phyloP scores from a whole-genome alignment of 805 yeast genomes.

The Candida palmyrensis region DNA sequence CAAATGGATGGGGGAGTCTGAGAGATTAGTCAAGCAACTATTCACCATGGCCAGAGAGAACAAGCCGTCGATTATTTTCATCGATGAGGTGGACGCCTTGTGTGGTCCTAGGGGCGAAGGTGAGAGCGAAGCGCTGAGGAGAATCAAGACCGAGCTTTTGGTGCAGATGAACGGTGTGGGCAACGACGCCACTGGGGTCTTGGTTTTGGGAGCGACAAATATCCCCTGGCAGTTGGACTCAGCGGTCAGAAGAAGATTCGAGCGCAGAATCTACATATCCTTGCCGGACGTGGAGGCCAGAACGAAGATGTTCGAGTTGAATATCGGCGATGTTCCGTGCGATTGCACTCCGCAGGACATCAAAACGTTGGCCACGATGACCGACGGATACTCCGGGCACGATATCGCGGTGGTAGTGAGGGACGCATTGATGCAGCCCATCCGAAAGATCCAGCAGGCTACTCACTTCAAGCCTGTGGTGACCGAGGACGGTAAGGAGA shows the following conservation, averaged over 20 bases:
- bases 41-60: slow-evolving; percentile 95
- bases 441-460: slow-evolving; percentile 90
- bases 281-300: slow-evolving; percentile 93
- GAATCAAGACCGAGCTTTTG: slow-evolving; percentile 91
- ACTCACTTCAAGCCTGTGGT: slow-evolving; percentile 79
- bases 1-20: slow-evolving; percentile 99
- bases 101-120: slow-evolving; percentile 99
- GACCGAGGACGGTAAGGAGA: slow-evolving; percentile 37
- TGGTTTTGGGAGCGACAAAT: slow-evolving; percentile 95
- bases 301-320: slow-evolving; percentile 87
- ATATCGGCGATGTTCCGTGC: slow-evolving; percentile 89
- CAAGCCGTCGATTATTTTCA: slow-evolving; percentile 92
- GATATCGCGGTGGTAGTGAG: slow-evolving; percentile 95
- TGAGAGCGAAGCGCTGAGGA: slow-evolving; percentile 91
- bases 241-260: slow-evolving; percentile 95
- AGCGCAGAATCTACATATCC: slow-evolving; percentile 89
- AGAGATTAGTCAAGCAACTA: slow-evolving; percentile 89
- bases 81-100: slow-evolving; percentile 96
- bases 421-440: slow-evolving; percentile 97
- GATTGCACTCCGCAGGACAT: slow-evolving; percentile 68
- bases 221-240: slow-evolving; percentile 99
- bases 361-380: slow-evolving; percentile 79
- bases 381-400: slow-evolving; percentile 96
- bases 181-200: slow-evolving; percentile 85
- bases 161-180: slow-evolving; percentile 99